Conservation (phyloP, 371 early-diverging fungal genomes). For the Mortierella sp. region DNA sequence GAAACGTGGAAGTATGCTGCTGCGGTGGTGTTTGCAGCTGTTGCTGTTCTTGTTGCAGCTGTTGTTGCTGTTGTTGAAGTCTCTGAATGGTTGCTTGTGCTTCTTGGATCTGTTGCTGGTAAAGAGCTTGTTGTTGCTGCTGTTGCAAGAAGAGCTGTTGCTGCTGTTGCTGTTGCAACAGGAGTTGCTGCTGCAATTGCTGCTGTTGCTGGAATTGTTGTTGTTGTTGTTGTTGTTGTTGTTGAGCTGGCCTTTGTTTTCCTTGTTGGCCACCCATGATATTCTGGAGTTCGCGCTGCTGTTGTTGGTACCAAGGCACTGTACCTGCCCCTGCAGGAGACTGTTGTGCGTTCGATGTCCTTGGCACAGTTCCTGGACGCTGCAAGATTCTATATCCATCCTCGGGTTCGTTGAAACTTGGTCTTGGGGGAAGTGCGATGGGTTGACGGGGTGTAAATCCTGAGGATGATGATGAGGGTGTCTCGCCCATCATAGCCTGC, state of each 20-base stretch:
- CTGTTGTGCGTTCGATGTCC: not conserved
- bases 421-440: slow-evolving; percentile 40
- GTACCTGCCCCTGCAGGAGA: slow-evolving; percentile 19
- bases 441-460: slow-evolving; percentile 11
- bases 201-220: slow-evolving; percentile 45
- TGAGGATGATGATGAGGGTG: not conserved
- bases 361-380: slow-evolving; percentile 28
- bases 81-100: slow-evolving; percentile 43
- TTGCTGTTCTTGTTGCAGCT: slow-evolving; percentile 7
- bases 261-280: slow-evolving; percentile 43
- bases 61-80: slow-evolving; percentile 36
- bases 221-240: slow-evolving; percentile 28
- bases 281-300: slow-evolving; percentile 49
- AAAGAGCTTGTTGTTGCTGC: slow-evolving; percentile 40
- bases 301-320: slow-evolving; percentile 54
- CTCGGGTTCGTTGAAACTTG: slow-evolving; percentile 23
- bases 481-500: slow-evolving; percentile 23
- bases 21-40: slow-evolving; percentile 10
- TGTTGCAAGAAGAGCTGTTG: slow-evolving; percentile 39
- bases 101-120: slow-evolving; percentile 39
- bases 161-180: slow-evolving; percentile 44
- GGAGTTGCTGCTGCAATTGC: slow-evolving; percentile 30
- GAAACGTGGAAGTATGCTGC: slow-evolving; percentile 14
- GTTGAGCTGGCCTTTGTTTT: slow-evolving; percentile 5
- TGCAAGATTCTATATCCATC: slow-evolving; percentile 51